phyloP scores from a whole-genome alignment of 768 basidiomycete genomes.

The Tylopilus sp. region DNA sequence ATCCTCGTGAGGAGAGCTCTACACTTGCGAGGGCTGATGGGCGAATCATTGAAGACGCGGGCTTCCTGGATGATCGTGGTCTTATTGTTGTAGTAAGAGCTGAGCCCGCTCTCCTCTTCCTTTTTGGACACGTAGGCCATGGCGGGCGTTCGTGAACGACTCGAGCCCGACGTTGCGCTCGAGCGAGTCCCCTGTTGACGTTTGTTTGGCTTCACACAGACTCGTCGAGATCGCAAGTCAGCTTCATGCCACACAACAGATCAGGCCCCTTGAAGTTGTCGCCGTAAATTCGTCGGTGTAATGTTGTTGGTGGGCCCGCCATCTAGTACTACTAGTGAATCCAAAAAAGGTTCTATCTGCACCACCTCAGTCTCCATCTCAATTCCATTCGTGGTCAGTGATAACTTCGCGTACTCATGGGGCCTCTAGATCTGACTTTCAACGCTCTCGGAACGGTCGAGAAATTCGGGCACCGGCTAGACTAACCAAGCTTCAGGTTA shows the following conservation, averaged over 20 bases:
- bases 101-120: conserved; percentile 93
- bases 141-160: conserved; percentile 39
- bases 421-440: neutral
- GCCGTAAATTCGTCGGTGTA: no score
- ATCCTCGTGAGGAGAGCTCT: conserved; percentile 94
- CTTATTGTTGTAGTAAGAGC: conserved; percentile 94
- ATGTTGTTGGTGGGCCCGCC: no score
- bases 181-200: conserved; percentile 19
- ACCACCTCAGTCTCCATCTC: no score
- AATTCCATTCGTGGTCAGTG: neutral
- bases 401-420: neutral
- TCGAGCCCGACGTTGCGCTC: conserved; percentile 13
- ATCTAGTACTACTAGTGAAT: neutral
- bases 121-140: conserved; percentile 89
- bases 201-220: conserved; percentile 19
- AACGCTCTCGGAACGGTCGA: neutral
- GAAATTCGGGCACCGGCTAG: neutral
- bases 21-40: conserved; percentile 96
- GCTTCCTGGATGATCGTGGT: conserved; percentile 98
- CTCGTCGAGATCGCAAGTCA: no score
- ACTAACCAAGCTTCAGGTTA: neutral
- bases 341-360: neutral
- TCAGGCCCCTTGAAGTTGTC: no score
- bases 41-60: conserved; percentile 98
- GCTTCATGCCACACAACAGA: no score